phyloP scores from a whole-genome alignment of 345 rosid species.

The Schrenkiella parvula region DNA sequence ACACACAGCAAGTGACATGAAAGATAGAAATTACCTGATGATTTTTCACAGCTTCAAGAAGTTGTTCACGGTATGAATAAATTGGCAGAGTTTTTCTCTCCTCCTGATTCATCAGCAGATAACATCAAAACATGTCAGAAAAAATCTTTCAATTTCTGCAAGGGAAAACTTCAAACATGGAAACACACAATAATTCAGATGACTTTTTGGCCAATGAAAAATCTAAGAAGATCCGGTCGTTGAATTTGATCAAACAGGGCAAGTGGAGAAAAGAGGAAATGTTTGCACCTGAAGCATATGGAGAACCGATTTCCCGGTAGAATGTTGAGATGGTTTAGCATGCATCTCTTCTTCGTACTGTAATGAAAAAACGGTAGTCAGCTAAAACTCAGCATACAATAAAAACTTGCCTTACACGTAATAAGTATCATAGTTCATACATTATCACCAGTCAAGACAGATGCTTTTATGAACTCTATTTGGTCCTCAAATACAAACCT shows the following conservation, averaged over 20 bases:
- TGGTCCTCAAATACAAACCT: conserved; percentile 86
- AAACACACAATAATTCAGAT: neutral
- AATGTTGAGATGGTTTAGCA: conserved; percentile 35
- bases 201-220: neutral
- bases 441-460: conserved; percentile 68
- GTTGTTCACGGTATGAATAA: conserved; percentile 64
- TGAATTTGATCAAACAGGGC: neutral
- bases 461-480: conserved; percentile 73
- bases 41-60: conserved; percentile 56
- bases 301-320: conserved; percentile 46
- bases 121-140: neutral
- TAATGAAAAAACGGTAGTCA: neutral
- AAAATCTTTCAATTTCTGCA: neutral
- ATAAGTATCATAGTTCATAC: conserved; percentile 33
- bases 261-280: neutral
- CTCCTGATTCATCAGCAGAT: conserved; percentile 39
- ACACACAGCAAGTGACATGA: neutral
- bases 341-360: conserved; percentile 45
- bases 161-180: neutral
- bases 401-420: neutral
- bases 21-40: conserved; percentile 52
- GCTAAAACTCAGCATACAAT: neutral
- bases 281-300: conserved; percentile 62
- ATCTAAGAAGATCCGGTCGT: neutral
- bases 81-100: conserved; percentile 75